Evolutionary conservation across 2,329 filamentous ascomycete genomes (phyloP), one percentile per base, ranked within the genome.

Genomic region (Aspergillus novoparasiticus): DNA sequence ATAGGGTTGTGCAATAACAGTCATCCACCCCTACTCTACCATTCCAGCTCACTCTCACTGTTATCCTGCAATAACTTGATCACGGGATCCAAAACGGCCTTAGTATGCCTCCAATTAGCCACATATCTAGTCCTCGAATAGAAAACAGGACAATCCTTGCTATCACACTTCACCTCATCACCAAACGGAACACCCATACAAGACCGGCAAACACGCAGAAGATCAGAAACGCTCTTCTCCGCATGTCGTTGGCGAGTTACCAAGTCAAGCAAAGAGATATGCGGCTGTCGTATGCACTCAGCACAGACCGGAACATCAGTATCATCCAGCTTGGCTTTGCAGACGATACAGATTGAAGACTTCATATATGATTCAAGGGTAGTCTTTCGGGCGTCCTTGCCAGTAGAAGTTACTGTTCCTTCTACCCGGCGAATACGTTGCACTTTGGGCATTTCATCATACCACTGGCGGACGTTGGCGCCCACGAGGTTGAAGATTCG

Each of bases 401-500:
- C 54, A 72, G 59, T 41, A 34, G 69, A 23, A 10, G 63, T 75
- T 48, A 60, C 76, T 65, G 73, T 71, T 10, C 73, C 73, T 62
- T 85, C 83, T n/a, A 92, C 79, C 60, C 86, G 86, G 32, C 89
- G 86, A 53, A 94, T 87, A 10, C 90, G 89, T 73, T 93, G 91
- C 23, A 95, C 84, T 76, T 96, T 97, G 53, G 94, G 94, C 93
- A 98, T 96, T 78, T 97, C 93, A 66, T 97, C 93, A 73, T 93
- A 98, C 95, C 95, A 99, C 63, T 87, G 86, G 21, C 91, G 83
- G 0, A 98, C 91, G 74, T 95, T 96, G 36, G 93, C 95, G 8
- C 95, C 95, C 2, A 98, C 91, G 3, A 99, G 89, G 72, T 95
- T 97, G 82, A 99, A 97, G 68, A 99, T 97, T 32, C 95, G 89